Evolutionary conservation across 148 eudicot genomes (phyloP).

Genomic region (Spergularia bocconei): DNA sequence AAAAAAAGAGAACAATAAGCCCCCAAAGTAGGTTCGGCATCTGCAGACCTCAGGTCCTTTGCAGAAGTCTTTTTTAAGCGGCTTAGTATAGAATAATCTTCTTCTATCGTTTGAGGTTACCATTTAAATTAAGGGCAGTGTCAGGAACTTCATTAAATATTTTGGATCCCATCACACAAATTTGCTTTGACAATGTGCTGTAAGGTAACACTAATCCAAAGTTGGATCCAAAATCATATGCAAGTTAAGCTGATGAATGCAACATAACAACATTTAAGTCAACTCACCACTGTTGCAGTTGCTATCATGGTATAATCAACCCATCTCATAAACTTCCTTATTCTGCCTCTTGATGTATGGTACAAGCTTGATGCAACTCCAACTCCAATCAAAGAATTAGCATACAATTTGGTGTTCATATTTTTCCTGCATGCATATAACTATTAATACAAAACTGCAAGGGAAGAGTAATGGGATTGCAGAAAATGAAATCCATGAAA

Average conservation of each 20-base stretch:
- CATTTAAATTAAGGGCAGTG: no score
- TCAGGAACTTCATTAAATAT: no score
- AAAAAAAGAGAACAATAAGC: no score
- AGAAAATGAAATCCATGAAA: background rate
- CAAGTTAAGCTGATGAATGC: background rate
- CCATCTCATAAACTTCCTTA: constrained; percentile 83
- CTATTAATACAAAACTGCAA: constrained; percentile 1
- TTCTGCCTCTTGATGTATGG: constrained; percentile 85
- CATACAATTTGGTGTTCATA: constrained; percentile 73
- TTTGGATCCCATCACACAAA: no score
- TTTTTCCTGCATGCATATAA: constrained; percentile 61
- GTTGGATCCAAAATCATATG: constrained; percentile 5
- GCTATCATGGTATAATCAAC: constrained; percentile 97
- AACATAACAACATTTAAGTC: background rate
- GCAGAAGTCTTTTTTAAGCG: background rate
- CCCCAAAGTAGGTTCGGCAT: no score
- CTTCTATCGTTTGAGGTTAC: no score
- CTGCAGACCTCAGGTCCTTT: background rate
- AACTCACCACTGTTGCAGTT: constrained; percentile 76
- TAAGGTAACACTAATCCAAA: background rate
- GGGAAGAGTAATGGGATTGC: constrained; percentile 16
- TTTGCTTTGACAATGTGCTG: background rate
- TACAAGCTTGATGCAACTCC: constrained; percentile 91
- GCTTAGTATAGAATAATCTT: no score
- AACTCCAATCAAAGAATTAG: constrained; percentile 93